Evolutionary conservation across 1,139 yeast genomes (phyloP).

Genomic region (Pichia sp.): DNA sequence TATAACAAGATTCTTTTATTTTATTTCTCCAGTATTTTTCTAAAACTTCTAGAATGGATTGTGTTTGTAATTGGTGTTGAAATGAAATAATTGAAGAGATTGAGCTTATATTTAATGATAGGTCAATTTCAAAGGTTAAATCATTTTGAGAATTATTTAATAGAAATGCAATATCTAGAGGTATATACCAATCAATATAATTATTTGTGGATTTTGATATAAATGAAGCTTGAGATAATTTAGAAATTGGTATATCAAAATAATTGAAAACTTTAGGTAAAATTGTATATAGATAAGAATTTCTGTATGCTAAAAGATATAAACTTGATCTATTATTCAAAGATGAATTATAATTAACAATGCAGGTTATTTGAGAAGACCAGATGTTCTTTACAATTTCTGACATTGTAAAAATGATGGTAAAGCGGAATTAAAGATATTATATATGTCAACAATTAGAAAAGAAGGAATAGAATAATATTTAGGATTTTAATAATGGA

Average conservation of each 20-base stretch:
- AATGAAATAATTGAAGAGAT: neutral
- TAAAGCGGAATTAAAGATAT: no score
- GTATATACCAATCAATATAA: constrained; percentile 2
- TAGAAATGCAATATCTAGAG: constrained; percentile 1
- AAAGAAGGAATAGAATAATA: no score
- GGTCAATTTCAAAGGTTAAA: neutral
- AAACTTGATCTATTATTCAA: no score
- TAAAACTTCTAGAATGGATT: constrained; percentile 27
- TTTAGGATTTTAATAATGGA: no score
- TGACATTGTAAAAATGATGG: neutral
- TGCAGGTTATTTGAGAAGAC: constrained; percentile 2
- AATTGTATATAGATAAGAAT: constrained; percentile 2
- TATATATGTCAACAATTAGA: no score
- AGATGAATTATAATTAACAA: neutral
- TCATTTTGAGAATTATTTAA: neutral
- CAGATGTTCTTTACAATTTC: neutral
- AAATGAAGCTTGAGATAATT: neutral
- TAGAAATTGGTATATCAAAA: neutral
- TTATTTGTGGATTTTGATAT: neutral
- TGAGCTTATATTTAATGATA: neutral
- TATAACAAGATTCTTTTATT: constrained; percentile 71
- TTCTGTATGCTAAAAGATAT: constrained; percentile 2
- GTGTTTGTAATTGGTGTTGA: constrained; percentile 2
- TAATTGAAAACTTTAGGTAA: neutral
- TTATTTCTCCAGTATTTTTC: constrained; percentile 63